Evolutionary conservation across 805 yeast genomes (phyloP).

Genomic region (Huiozyma naganishii): DNA sequence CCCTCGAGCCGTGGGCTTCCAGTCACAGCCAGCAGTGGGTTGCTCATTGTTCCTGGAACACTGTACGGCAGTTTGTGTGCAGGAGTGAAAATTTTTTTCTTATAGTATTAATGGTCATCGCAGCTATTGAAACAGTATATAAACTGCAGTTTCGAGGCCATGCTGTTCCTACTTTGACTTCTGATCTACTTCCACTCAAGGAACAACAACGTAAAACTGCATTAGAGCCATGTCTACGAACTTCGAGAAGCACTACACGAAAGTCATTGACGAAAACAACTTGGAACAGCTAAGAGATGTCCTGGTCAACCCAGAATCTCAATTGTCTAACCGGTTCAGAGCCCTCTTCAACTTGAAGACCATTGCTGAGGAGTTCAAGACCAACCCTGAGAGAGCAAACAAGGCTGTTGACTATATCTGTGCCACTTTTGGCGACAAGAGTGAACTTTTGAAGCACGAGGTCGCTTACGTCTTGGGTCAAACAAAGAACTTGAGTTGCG

Average conservation of each 20-base stretch:
- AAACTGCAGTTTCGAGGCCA: no score
- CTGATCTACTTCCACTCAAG: no score
- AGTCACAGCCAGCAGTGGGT: no score
- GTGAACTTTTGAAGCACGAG: constrained; percentile 92
- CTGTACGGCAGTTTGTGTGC: no score
- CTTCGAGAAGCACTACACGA: constrained; percentile 28
- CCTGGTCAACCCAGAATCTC: constrained; percentile 49
- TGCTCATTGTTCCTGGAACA: no score
- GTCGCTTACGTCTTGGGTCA: constrained; percentile 97
- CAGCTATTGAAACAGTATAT: no score
- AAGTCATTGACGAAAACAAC: constrained; percentile 30
- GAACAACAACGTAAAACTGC: no score
- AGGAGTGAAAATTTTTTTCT: no score
- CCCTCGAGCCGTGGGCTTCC: no score
- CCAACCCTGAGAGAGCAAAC: constrained; percentile 43
- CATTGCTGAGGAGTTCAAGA: constrained; percentile 62
- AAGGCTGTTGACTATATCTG: constrained; percentile 74
- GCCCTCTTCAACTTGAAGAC: constrained; percentile 87
- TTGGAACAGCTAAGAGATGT: constrained; percentile 67
- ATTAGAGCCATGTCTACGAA: constrained; percentile 24
- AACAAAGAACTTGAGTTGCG: constrained; percentile 72
- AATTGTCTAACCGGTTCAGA: constrained; percentile 81
- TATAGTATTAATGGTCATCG: no score
- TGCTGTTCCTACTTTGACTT: no score
- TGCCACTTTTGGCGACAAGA: constrained; percentile 66